Evolutionary conservation across 202 grass and related monocot genomes (phyloP).

Genomic region (Panicum virgatum): DNA sequence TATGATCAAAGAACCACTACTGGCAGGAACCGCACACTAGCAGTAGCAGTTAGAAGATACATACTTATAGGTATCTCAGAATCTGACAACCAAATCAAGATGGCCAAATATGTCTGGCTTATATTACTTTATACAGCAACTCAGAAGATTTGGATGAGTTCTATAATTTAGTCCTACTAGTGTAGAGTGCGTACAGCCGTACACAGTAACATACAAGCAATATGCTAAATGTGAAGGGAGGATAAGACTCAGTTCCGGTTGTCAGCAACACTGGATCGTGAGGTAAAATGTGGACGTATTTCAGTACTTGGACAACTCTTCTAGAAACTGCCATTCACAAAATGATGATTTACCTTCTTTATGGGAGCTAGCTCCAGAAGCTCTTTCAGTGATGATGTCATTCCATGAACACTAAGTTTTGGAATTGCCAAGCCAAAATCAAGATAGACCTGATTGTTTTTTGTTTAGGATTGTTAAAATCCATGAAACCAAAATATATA

Average conservation of each 20-base stretch:
- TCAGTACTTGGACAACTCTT: not conserved
- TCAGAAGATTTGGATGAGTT: not conserved
- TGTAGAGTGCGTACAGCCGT: not conserved
- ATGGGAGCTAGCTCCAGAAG: conserved; percentile 83
- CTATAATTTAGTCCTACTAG: not conserved
- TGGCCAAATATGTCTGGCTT: not conserved
- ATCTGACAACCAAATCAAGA: not conserved
- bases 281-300: not conserved
- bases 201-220: not conserved
- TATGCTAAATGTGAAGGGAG: not conserved
- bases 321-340: conserved; percentile 16
- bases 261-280: not conserved
- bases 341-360: conserved; percentile 68
- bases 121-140: not conserved
- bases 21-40: not conserved
- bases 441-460: conserved; percentile 80
- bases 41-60: not conserved
- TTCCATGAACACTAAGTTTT: conserved; percentile 98
- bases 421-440: conserved; percentile 96
- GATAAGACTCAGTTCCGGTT: not conserved
- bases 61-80: not conserved
- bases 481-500: conserved; percentile 6
- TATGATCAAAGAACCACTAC: not conserved
- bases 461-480: conserved; percentile 34
- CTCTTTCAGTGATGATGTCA: conserved; percentile 81